Evolutionary conservation across 805 yeast species (phyloP).

Genomic region (Helenozyma rhizophorensis): DNA sequence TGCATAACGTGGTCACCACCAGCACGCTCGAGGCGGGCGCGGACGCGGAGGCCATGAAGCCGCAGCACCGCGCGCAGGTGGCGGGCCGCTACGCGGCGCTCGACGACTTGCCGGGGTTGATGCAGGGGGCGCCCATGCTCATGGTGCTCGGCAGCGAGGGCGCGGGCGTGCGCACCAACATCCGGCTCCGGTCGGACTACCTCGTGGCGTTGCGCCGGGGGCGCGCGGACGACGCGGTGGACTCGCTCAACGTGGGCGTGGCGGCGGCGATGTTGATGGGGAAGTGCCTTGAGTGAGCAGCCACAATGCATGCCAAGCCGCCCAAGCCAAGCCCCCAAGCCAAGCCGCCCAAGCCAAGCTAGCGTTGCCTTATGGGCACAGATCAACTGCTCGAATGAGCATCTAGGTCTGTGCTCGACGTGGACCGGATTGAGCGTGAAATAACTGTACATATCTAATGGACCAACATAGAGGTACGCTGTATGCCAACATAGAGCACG

Average conservation of each 20-base stretch:
- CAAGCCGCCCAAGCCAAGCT: too few relatives aligned
- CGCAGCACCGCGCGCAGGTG: constrained; percentile 26
- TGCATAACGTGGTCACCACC: constrained; percentile 64
- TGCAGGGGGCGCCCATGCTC: constrained; percentile 54
- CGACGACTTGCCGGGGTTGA: constrained; percentile 40
- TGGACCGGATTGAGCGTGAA: too few relatives aligned
- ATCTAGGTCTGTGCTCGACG: too few relatives aligned
- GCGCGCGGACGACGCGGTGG: constrained; percentile 42
- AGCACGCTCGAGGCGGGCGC: constrained; percentile 34
- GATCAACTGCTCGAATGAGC: too few relatives aligned
- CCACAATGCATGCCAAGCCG: too few relatives aligned
- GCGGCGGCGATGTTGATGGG: constrained; percentile 70
- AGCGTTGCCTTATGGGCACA: too few relatives aligned
- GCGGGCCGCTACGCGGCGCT: constrained; percentile 33
- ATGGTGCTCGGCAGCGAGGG: constrained; percentile 86
- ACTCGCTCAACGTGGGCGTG: constrained; percentile 85
- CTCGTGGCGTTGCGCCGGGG: constrained; percentile 39
- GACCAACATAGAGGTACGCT: too few relatives aligned
- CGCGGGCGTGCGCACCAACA: constrained; percentile 66
- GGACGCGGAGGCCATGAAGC: constrained; percentile 16
- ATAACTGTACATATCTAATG: too few relatives aligned
- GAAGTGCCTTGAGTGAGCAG: constrained; percentile 8
- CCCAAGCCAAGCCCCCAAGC: too few relatives aligned
- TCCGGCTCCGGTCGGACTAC: constrained; percentile 55
- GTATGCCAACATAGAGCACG: too few relatives aligned